These are phyloP conservation scores for Aspergillus sp. DNA, from an alignment of 2,329 filamentous ascomycete genomes.

Conservation along the genomic window DNA sequence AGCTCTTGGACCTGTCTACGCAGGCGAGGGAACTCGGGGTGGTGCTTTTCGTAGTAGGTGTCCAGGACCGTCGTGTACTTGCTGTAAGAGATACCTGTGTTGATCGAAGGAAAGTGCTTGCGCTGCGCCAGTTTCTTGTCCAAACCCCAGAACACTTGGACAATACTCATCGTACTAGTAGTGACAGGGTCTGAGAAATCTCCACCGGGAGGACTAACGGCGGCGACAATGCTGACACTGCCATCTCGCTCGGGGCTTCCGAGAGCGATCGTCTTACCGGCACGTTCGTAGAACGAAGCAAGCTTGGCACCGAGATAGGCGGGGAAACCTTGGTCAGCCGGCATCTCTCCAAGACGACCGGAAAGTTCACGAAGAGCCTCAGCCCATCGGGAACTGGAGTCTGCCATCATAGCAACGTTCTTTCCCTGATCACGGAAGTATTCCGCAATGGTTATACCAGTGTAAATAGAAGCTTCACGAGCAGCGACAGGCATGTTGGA, in stretches of 20 bases:
- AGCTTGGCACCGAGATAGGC: constrained; percentile 96
- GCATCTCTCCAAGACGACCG: constrained; percentile 98
- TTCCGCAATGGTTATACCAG: constrained; percentile 89
- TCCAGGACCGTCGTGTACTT: constrained; percentile 91
- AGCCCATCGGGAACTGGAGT: constrained; percentile 96
- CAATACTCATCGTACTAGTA: constrained; percentile 87
- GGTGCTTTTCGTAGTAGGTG: constrained; percentile 90
- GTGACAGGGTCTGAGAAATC: constrained; percentile 99
- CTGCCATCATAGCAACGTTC: constrained; percentile 99
- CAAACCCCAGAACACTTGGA: constrained; percentile 99
- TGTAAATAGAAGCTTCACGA: constrained; percentile 98
- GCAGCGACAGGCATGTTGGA: constrained; percentile 99
- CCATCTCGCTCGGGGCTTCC: constrained; percentile 86
- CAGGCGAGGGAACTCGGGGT: constrained; percentile 89
- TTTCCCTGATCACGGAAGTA: constrained; percentile 98
- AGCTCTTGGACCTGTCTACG: constrained; percentile 93
- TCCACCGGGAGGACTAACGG: constrained; percentile 94
- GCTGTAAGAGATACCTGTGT: constrained; percentile 90
- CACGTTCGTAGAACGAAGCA: constrained; percentile 98
- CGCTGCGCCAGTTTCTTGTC: constrained; percentile 99
- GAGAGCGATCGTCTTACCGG: constrained; percentile 79
- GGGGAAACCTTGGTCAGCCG: constrained; percentile 98
- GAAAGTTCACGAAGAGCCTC: constrained; percentile 98
- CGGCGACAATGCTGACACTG: constrained; percentile 96
- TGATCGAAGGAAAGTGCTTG: constrained; percentile 99